Conservation (phyloP, 1,139 yeast genomes). For the Kodamaea anthophila region DNA sequence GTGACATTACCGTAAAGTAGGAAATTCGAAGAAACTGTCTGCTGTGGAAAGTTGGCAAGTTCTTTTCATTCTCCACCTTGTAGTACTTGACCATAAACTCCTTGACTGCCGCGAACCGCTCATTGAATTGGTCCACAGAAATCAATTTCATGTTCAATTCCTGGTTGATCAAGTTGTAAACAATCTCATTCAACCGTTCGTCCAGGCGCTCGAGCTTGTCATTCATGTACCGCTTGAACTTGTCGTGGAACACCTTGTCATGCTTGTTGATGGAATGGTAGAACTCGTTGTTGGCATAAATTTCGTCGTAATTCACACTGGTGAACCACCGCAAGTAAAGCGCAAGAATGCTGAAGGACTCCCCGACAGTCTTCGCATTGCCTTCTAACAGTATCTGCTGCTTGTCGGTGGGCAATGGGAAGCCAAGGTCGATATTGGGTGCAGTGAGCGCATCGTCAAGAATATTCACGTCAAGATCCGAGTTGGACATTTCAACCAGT, state of each 20-base stretch:
- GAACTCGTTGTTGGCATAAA: slow-evolving; percentile 33
- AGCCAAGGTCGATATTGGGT: slow-evolving; percentile 31
- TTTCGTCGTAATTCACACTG: slow-evolving; percentile 20
- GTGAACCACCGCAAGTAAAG: slow-evolving; percentile 29
- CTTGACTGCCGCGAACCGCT: slow-evolving; percentile 34
- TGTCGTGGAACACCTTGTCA: slow-evolving; percentile 23
- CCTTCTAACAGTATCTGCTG: slow-evolving; percentile 25
- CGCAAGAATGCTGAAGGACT: slow-evolving; percentile 24
- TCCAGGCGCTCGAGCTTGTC: slow-evolving; percentile 29
- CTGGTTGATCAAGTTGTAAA: slow-evolving; percentile 32
- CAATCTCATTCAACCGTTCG: slow-evolving; percentile 32
- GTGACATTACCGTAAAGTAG: slow-evolving; percentile 33
- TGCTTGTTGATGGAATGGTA: slow-evolving; percentile 31
- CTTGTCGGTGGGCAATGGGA: slow-evolving; percentile 37
- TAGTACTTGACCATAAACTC: slow-evolving; percentile 36
- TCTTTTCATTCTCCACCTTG: slow-evolving; percentile 29
- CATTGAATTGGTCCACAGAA: slow-evolving; percentile 27
- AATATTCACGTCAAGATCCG: slow-evolving; percentile 29
- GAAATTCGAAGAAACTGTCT: slow-evolving; percentile 28
- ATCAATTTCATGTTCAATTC: slow-evolving; percentile 39
- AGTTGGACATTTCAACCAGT: slow-evolving; percentile 7
- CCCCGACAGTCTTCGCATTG: slow-evolving; percentile 19
- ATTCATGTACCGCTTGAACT: slow-evolving; percentile 28
- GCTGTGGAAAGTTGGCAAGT: slow-evolving; percentile 28
- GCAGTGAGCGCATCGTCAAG: slow-evolving; percentile 27